Evolutionary conservation across 768 basidiomycete species (phyloP), one percentile per base, ranked within the genome.

Genomic region (Hypholoma sublateritium): DNA sequence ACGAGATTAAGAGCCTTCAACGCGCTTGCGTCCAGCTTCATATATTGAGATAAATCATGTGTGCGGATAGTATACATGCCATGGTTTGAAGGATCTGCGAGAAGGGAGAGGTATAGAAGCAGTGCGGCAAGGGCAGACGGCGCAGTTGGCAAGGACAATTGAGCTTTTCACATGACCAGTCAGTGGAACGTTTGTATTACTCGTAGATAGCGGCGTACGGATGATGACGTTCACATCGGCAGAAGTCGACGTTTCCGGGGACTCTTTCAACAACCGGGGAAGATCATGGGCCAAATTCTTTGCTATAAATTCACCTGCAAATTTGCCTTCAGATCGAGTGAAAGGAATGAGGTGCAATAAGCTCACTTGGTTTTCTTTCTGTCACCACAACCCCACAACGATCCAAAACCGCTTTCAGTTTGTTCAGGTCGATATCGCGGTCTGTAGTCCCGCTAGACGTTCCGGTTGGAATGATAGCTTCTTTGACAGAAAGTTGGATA

Each of bases 401-500:
- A 56, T 98, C 96, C 42, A 98, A 73, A 9, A 98, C 85, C 4
- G 87, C 86, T 63, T 85, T 86, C 37, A 98, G 77, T 70, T 96
- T 97, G 61, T 87, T 86, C 35, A 97, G 74, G 61, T 98, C 96
- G 53, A 95, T 77, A 65, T 98, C 94, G 22, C 89, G 83, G 67
- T 91, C 89, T 0, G 89, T 89, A 2, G 76, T 85, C 0, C 88
- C 89, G 37, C 84, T 80, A 0, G 75, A 74, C 5, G 90, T 89
- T n/a, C 88, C 88, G 0, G 84, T 84, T 1, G 89, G 79, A 41
- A 98, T 77, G 53, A 98, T 80, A 3, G 93, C 94, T 71, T 99
- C 97, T 69, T 98, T 98, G n/a, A 94, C 92, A 0, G 93, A 95
- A 2, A 98, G 82, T 69, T 99, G 97, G 57, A 98, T 98, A 35